Percentiles rank a stretch among this genome's conserved stretches.
phyloP scores from a whole-genome alignment of 768 basidiomycete genomes.

The Jaapia argillacea region DNA sequence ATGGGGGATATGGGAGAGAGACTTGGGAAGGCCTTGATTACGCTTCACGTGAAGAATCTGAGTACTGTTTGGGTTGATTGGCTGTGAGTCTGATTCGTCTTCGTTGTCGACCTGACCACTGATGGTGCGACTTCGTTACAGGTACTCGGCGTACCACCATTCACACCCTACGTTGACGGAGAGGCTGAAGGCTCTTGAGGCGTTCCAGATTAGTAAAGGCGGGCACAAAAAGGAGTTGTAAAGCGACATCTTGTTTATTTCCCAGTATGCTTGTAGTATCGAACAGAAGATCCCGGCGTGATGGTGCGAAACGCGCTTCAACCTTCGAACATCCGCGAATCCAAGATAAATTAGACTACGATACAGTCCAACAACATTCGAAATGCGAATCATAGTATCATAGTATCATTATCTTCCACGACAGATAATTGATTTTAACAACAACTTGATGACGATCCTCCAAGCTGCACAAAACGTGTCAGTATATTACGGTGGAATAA shows the following conservation, averaged over 20 bases:
- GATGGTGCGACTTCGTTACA: constrained; percentile 16
- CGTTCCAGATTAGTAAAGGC: constrained; percentile 28
- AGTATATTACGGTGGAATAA: no score
- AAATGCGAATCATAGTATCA: no score
- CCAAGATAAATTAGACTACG: no score
- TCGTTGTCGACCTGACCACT: constrained; percentile 1
- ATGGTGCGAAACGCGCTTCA: no score
- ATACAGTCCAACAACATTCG: no score
- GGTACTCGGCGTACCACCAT: constrained; percentile 93
- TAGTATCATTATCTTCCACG: no score
- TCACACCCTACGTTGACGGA: constrained; percentile 94
- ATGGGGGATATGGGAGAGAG: constrained; percentile 84
- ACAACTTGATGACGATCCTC: no score
- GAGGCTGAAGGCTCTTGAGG: constrained; percentile 72
- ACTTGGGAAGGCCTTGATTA: constrained; percentile 72
- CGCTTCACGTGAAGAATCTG: constrained; percentile 86
- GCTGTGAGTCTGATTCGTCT: constrained; percentile 42
- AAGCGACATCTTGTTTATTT: not conserved
- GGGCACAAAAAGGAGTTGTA: constrained; percentile 24
- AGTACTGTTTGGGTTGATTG: constrained; percentile 93
- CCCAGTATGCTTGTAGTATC: no score
- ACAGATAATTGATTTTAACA: no score
- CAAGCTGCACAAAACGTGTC: no score
- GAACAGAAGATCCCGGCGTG: no score
- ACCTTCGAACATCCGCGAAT: no score